A percentile compares a stretch with the other conserved stretches of the same genome.
Evolutionary conservation across 2,329 filamentous ascomycete genomes (phyloP).

Genomic region (Fusarium citri): DNA sequence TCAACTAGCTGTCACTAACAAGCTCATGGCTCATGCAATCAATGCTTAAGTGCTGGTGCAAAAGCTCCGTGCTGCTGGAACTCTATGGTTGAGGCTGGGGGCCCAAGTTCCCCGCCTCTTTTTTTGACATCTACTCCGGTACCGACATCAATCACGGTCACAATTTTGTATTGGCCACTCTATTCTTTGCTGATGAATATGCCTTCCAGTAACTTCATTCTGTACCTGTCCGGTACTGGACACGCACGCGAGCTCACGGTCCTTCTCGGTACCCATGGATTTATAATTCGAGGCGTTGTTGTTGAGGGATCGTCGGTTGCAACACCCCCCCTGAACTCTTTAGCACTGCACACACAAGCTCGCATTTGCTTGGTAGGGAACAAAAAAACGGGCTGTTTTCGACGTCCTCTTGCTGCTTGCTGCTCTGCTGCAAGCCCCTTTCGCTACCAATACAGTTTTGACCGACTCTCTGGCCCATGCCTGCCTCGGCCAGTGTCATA

Average conservation of each 20-base stretch:
- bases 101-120: conserved; percentile 16
- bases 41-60: conserved; percentile 17
- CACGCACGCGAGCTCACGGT: not conserved
- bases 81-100: conserved; percentile 15
- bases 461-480: conserved; percentile 27
- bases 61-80: conserved; percentile 29
- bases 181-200: not conserved
- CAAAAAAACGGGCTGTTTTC: conserved; percentile 16
- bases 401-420: not conserved
- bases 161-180: conserved; percentile 7
- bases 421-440: conserved; percentile 24
- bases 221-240: not conserved
- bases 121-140: conserved; percentile 4
- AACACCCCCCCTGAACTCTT: conserved; percentile 36
- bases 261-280: conserved; percentile 12
- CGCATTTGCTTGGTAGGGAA: conserved; percentile 9
- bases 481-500: not conserved
- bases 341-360: conserved; percentile 25
- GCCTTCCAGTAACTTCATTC: not conserved
- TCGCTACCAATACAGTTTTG: conserved; percentile 10
- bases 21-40: conserved; percentile 5
- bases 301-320: conserved; percentile 33
- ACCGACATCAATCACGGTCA: conserved; percentile 17
- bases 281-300: conserved; percentile 24
- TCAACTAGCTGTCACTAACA: conserved; percentile 4